Percentiles rank a stretch among this genome's conserved stretches.
phyloP scores from a whole-genome alignment of 192 early-diverging fungal species.

The Obelidium mucronatum region DNA sequence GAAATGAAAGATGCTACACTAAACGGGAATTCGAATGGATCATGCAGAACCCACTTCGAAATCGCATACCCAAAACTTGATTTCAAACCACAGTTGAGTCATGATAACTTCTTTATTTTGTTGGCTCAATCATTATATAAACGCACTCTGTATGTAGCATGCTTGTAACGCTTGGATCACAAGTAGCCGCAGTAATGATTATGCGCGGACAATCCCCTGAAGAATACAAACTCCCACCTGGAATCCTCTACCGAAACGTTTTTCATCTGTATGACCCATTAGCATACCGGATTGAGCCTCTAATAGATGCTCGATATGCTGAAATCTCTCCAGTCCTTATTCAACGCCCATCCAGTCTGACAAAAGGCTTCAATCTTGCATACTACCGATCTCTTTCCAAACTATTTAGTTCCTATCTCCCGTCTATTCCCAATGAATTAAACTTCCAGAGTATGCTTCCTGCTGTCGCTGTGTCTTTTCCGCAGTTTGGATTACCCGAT shows the following conservation, averaged over 20 bases:
- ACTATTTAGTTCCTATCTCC: slow-evolving; percentile 51
- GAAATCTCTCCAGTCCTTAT: slow-evolving; percentile 55
- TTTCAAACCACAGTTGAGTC: slow-evolving; percentile 52
- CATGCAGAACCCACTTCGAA: slow-evolving; percentile 42
- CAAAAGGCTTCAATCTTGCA: slow-evolving; percentile 35
- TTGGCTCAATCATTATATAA: background rate
- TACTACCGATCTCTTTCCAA: slow-evolving; percentile 49
- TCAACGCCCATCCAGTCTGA: slow-evolving; percentile 43
- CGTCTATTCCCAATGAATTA: slow-evolving; percentile 20
- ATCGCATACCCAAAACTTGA: slow-evolving; percentile 52
- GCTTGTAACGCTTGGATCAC: slow-evolving; percentile 56
- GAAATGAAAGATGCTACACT: slow-evolving; percentile 1
- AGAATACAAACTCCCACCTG: slow-evolving; percentile 38
- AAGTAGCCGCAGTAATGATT: slow-evolving; percentile 53
- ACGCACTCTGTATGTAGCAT: slow-evolving; percentile 25
- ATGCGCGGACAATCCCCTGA: slow-evolving; percentile 50
- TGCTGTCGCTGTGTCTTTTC: slow-evolving; percentile 16
- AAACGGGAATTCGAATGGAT: background rate
- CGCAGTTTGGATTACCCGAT: background rate
- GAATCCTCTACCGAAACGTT: slow-evolving; percentile 53
- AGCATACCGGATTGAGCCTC: slow-evolving; percentile 56
- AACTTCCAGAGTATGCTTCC: slow-evolving; percentile 32
- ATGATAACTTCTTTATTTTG: background rate
- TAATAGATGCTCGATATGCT: slow-evolving; percentile 46
- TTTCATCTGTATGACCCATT: slow-evolving; percentile 61